phyloP scores from a whole-genome alignment of 139 green algal species.

The Trebouxia sp. region DNA sequence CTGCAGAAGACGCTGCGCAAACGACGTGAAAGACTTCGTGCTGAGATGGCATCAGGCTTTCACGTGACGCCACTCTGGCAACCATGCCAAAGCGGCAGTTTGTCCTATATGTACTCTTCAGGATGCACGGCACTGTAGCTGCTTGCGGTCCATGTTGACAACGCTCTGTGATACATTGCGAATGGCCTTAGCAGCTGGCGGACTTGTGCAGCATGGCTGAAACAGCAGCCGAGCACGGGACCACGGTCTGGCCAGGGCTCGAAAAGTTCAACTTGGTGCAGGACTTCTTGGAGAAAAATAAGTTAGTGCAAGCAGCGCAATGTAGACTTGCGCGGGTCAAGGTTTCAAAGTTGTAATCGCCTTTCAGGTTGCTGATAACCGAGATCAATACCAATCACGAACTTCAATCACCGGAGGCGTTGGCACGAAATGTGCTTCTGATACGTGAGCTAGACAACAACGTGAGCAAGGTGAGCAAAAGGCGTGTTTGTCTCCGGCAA shows the following conservation, averaged over 20 bases:
- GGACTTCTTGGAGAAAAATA: conserved; percentile 57
- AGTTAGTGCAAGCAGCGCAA: conserved; percentile 27
- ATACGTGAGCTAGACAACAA: conserved; percentile 65
- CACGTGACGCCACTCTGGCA: too few species aligned
- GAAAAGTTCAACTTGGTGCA: conserved; percentile 50
- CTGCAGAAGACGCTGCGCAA: too few species aligned
- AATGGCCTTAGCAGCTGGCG: too few species aligned
- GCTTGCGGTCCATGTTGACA: too few species aligned
- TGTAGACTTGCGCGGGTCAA: neutral
- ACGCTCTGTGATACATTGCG: too few species aligned
- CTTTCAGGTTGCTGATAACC: conserved; percentile 52
- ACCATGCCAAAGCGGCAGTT: too few species aligned
- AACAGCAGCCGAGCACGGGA: too few species aligned
- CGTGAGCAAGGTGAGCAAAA: conserved; percentile 45
- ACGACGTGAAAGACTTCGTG: too few species aligned
- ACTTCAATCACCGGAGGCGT: conserved; percentile 40
- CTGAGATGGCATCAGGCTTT: too few species aligned
- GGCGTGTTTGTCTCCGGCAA: neutral
- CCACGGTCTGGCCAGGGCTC: conserved; percentile 36
- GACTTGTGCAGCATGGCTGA: neutral
- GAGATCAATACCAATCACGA: conserved; percentile 71
- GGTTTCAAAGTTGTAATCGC: neutral
- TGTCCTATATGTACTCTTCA: too few species aligned
- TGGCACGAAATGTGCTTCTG: conserved; percentile 58
- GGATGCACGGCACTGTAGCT: too few species aligned